Base-by-base conservation (phyloP, 768 basidiomycete species). In the Boletellus sp. region DNA sequence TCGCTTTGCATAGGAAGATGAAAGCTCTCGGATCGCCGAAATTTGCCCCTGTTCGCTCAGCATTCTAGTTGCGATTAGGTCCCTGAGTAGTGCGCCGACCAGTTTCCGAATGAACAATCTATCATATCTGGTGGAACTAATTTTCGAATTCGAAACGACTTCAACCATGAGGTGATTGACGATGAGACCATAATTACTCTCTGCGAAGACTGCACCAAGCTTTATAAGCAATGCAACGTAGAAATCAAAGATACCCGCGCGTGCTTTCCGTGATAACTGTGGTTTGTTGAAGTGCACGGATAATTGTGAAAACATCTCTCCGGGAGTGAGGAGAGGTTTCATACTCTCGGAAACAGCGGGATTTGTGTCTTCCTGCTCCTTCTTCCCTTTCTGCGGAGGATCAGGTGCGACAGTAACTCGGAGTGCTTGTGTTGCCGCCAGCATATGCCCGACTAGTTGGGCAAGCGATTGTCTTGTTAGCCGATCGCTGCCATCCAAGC, bases 41-140 rank as follows among this genome's bases (percentile, higher is more conserved):
- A 98, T 94, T 68, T 98, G 95, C 0, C 88, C 94, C 62, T 93
- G 90, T 61, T 99, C 95, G 52, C 88, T 88, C 55, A 98, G 70
- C 78, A 96, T 85, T 52, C 94, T 74, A 2, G 88, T 83, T 2
- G 90, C 92, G 38, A 99, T 83, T 23, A 97, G 77, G 57, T 96
- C 91, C 44, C 93, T 76, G 24, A 97, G 69, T 11, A 98, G 59
- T 28, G 92, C 78, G 3, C 83, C 84, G 23, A 93, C 85, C 15
- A 90, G 71, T 26, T 82, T 84, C 28, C 92, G 76, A 3, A 85
- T 74, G 9, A 87, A 72, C 2, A 97, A 65, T 1, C 76, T 75
- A 28, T 98, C 96, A 62, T 91, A 87, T 54, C 87, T 77, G 7
- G 81, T 78, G 6, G 72, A 62, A 36, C 69, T 69, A 50, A 74